Evolutionary conservation across 1,284 basidiomycete species (phyloP), one percentile per base, ranked within the genome.

Genomic region (Hypsizygus ulmarius): DNA sequence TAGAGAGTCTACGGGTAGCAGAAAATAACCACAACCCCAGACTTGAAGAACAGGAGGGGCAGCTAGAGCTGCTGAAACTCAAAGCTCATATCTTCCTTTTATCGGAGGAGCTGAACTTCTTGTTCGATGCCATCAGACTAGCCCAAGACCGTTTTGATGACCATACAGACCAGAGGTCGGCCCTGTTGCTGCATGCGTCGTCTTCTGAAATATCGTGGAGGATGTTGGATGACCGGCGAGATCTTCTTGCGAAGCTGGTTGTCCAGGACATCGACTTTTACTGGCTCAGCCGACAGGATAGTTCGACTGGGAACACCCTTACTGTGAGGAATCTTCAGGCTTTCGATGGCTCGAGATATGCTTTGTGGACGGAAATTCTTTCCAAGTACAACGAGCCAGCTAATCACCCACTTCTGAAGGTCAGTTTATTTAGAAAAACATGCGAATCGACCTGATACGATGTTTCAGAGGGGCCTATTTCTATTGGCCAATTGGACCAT

Each of bases 181-280:
- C 93, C 1, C 73, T 95, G 32, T 78, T 91, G 34, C 68, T 97
- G 18, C 86, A 91, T 56, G 84, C 92, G 0, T 84, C 84, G 4
- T 93, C 93, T 0, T 82, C 86, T 7, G 90, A 95, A 62, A 85
- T 99, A 43, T 93, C 91, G 0, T 99, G 95, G 94, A 81, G 82
- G 56, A 97, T 99, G 93, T 72, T 97, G 29, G 90, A 92, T 54
- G 78, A 85, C 47, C 68, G 80, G 30, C 77, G 78, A 36, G 80
- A 87, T 43, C 77, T 95, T 27, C 75, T 98, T 1, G 87, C 93
- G 25, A 97, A 97, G 68, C 75, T 97, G 39, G 87, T 90, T 12
- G 79, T 97, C 46, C 81, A 84, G 43, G 79, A 84, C 50, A 88
- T 89, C 55, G 76, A 90, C 55, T 95, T 89, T 65, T 82, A 82